These are phyloP conservation scores for Monosporascus sp. DNA, from an alignment of 2,329 filamentous ascomycete species.

Conservation along the genomic window DNA sequence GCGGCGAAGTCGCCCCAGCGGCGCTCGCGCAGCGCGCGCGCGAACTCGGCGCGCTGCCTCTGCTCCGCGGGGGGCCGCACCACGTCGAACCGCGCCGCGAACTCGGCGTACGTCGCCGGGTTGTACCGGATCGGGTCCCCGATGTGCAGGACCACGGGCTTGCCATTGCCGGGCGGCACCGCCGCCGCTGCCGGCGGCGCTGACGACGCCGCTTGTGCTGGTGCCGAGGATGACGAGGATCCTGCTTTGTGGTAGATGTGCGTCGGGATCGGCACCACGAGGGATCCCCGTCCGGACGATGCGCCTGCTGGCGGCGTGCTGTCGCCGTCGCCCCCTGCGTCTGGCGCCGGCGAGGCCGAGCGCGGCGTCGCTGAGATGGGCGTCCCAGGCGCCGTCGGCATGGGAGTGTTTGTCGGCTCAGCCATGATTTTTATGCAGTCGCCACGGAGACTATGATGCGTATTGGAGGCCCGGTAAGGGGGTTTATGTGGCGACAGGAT, in stretches of 20 bases:
- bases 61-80: slow-evolving; percentile 46
- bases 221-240: slow-evolving; percentile 9
- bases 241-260: slow-evolving; percentile 18
- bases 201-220: slow-evolving; percentile 8
- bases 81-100: slow-evolving; percentile 41
- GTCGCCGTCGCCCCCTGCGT: background rate
- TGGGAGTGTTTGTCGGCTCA: slow-evolving; percentile 42
- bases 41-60: slow-evolving; percentile 45
- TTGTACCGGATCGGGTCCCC: slow-evolving; percentile 59
- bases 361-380: slow-evolving; percentile 35
- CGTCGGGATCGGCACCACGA: slow-evolving; percentile 17
- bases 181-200: slow-evolving; percentile 15
- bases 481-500: too few species aligned
- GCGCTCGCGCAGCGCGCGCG: slow-evolving; percentile 41
- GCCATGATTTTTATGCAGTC: slow-evolving; percentile 31
- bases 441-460: background rate
- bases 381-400: slow-evolving; percentile 31
- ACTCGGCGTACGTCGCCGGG: slow-evolving; percentile 38
- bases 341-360: slow-evolving; percentile 34
- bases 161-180: slow-evolving; percentile 20
- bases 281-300: slow-evolving; percentile 5
- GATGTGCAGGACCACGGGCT: slow-evolving; percentile 64
- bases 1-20: slow-evolving; percentile 50
- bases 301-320: slow-evolving; percentile 8
- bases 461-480: background rate